Base-by-base conservation (phyloP, 345 rosid genomes). In the Moricandia moricandioides region DNA sequence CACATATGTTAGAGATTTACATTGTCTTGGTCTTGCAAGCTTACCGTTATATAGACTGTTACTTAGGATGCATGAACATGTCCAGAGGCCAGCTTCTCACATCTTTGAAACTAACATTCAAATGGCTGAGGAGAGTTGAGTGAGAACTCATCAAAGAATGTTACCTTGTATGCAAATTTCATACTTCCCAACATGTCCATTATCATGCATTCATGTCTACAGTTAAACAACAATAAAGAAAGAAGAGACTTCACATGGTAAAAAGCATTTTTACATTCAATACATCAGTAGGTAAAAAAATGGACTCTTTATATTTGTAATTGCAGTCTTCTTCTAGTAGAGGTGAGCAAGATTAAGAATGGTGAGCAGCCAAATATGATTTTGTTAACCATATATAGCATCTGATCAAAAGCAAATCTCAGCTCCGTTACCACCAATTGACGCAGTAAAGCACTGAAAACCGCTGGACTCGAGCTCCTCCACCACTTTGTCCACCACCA, bases 401-500 rank as follows among this genome's bases (percentile, higher is more conserved):
- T 62, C 47, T 51, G 17, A 2, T 75, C 74, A 79, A 83, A 21
- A 82, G 79, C 84, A 82, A 74, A 95, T 69, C 56, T 92, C 87
- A 54, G 83, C 94, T 18, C 99, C 98, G 4, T 71, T 79, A 11
- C 98, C 98, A 10, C 98, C 98, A 16, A 92, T 88, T 30, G 82
- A 86, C 0, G 89, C 94, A 55, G 82, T 83, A 75, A 92, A 73
- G 59, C 99, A 95, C 66, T 95, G 96, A 77, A 90, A 92, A 59
- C 99, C 97, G 9, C 78, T 80, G 0, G 93, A 78, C 72, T 90
- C 96, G 3, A 95, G 84, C 80, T 95, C 97, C 16, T 83, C 67
- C 6, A 82, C 84, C 21, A 85, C 88, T 83, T 87, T 86, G 24
- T 87, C 90, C 5, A 86, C 83, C 37, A 89, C 74, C 10, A 82